phyloP scores from a whole-genome alignment of 2,329 filamentous ascomycete species.

The Phaeomoniella chlamydospora region DNA sequence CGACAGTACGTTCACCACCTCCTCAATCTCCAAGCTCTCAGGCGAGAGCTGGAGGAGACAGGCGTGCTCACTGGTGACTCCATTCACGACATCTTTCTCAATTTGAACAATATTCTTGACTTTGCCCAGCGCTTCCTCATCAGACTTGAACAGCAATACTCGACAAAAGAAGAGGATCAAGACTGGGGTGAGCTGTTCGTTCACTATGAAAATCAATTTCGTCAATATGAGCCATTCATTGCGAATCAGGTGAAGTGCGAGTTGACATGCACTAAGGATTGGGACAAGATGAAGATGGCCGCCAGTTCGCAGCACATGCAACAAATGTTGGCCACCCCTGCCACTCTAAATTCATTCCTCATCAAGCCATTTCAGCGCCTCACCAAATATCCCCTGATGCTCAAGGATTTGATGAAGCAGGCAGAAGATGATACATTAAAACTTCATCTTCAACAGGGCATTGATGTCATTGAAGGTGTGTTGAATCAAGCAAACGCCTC shows the following conservation, averaged over 20 bases:
- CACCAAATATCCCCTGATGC: constrained; percentile 82
- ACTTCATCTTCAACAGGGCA: constrained; percentile 59
- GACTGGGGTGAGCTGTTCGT: constrained; percentile 93
- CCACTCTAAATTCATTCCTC: constrained; percentile 79
- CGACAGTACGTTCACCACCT: constrained; percentile 96
- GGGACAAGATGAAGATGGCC: constrained; percentile 69
- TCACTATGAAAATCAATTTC: constrained; percentile 71
- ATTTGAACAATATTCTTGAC: constrained; percentile 86
- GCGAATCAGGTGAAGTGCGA: constrained; percentile 90
- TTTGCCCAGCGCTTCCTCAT: constrained; percentile 93
- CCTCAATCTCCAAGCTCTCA: constrained; percentile 83
- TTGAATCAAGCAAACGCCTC: constrained; percentile 79
- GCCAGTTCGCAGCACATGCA: constrained; percentile 48
- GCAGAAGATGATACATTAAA: constrained; percentile 57
- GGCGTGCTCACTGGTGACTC: constrained; percentile 78
- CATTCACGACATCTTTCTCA: constrained; percentile 90
- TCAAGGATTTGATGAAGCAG: constrained; percentile 83
- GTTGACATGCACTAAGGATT: constrained; percentile 66
- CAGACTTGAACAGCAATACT: constrained; percentile 88
- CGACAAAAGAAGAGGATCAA: constrained; percentile 58
- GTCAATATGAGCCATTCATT: constrained; percentile 93
- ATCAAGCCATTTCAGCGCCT: constrained; percentile 93
- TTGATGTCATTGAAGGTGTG: constrained; percentile 68
- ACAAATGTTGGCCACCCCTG: constrained; percentile 72
- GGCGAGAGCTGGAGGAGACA: constrained; percentile 76